Evolutionary conservation across 805 yeast species (phyloP).

Genomic region (Wickerhamiella sorbophila): DNA sequence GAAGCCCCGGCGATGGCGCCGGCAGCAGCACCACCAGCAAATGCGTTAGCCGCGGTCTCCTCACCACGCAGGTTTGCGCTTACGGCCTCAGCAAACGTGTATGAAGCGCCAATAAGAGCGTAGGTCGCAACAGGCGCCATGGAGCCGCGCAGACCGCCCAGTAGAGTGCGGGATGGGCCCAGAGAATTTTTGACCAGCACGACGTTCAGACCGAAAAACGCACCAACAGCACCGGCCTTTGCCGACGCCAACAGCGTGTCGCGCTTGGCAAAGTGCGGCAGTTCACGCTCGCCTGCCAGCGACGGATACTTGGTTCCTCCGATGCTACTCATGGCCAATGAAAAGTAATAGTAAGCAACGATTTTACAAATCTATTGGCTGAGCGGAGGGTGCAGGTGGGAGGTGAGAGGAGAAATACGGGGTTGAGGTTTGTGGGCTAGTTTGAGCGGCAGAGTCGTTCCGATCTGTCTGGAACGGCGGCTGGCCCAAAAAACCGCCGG

Average conservation of each 20-base stretch:
- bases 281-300: constrained; percentile 21
- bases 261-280: constrained; percentile 39
- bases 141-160: constrained; percentile 20
- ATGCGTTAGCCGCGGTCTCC: constrained; percentile 48
- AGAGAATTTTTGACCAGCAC: constrained; percentile 30
- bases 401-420: neutral
- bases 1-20: constrained; percentile 31
- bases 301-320: constrained; percentile 13
- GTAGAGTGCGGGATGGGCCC: constrained; percentile 20
- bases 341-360: neutral
- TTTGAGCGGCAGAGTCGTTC: too few relatives aligned
- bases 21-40: constrained; percentile 34
- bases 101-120: constrained; percentile 39
- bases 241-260: constrained; percentile 39
- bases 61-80: constrained; percentile 46
- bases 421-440: too few relatives aligned
- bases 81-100: constrained; percentile 30
- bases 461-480: too few relatives aligned
- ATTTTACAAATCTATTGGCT: neutral
- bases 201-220: constrained; percentile 35
- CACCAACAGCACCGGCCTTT: constrained; percentile 33
- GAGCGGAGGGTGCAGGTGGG: neutral
- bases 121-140: constrained; percentile 19
- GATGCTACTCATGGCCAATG: constrained; percentile 11
- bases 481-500: too few relatives aligned